Conservation (phyloP, 768 basidiomycete genomes). For the Lactarius psammicola region DNA sequence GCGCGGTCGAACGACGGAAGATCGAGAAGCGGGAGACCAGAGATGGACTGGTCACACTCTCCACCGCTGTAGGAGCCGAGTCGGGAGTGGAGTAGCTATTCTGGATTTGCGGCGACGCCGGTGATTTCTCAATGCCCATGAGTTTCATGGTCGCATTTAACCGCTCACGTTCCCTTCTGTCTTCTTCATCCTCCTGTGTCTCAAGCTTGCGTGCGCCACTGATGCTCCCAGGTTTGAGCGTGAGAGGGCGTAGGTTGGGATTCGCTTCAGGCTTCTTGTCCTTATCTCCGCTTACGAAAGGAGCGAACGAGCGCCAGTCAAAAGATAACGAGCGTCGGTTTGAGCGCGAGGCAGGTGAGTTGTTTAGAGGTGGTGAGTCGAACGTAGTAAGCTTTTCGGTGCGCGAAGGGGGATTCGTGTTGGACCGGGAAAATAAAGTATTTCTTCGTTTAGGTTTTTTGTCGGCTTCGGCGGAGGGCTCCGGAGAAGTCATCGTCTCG, state of each 20-base stretch:
- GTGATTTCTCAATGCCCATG: conserved; percentile 81
- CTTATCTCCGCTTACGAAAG: conserved; percentile 65
- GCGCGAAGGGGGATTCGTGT: conserved; percentile 38
- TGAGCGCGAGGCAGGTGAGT: conserved; percentile 30
- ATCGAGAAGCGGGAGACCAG: conserved; percentile 61
- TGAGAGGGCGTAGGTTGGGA: conserved; percentile 63
- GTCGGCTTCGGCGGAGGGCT: conserved; percentile 33
- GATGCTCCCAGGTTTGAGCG: conserved; percentile 64
- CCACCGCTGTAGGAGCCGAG: conserved; percentile 29
- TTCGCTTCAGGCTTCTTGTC: conserved; percentile 60
- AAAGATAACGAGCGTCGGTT: conserved; percentile 80
- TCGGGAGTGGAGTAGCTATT: conserved; percentile 43
- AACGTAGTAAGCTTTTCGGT: conserved; percentile 38
- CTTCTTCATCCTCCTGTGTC: conserved; percentile 90
- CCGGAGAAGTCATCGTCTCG: conserved; percentile 38
- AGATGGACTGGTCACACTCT: conserved; percentile 35
- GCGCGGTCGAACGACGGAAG: conserved; percentile 55
- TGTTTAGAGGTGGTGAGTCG: conserved; percentile 32
- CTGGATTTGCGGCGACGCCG: conserved; percentile 42
- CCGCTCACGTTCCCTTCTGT: conserved; percentile 80
- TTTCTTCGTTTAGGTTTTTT: conserved; percentile 63
- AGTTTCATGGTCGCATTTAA: conserved; percentile 90
- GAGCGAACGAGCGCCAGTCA: conserved; percentile 77
- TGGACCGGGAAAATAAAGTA: conserved; percentile 44
- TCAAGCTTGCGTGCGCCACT: conserved; percentile 76